Conservation (phyloP, 1,284 basidiomycete species). For the Pseudozyma sp. region DNA sequence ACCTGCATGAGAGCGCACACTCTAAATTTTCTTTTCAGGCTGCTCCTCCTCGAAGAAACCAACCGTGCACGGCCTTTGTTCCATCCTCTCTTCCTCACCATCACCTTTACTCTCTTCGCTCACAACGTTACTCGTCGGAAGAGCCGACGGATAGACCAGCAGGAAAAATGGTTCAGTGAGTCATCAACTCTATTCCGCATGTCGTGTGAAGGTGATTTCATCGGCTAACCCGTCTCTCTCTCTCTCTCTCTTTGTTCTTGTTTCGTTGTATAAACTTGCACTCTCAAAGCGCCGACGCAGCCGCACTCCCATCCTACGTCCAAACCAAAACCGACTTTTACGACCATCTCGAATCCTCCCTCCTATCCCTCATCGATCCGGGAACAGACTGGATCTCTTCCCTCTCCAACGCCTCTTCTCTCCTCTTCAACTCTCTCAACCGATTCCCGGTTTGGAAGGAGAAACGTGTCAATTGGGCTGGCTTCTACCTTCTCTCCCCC, state of each 20-base stretch:
- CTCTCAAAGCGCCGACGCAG: conserved; percentile 71
- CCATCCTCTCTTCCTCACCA: not conserved
- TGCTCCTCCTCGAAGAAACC: not conserved
- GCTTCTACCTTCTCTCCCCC: conserved; percentile 70
- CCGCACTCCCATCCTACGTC: conserved; percentile 78
- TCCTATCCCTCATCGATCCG: conserved; percentile 61
- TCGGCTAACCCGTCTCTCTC: not conserved
- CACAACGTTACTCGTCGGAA: not conserved
- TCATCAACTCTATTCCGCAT: not conserved
- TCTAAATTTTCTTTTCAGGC: not conserved
- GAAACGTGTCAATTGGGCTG: conserved; percentile 68
- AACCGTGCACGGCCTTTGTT: not conserved
- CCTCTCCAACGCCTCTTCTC: conserved; percentile 63
- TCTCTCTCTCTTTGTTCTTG: not conserved
- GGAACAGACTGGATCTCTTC: conserved; percentile 64
- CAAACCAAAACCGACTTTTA: conserved; percentile 67
- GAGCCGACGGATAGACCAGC: not conserved
- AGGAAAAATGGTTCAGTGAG: conserved; percentile 28
- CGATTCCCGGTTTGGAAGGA: conserved; percentile 52
- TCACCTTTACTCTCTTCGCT: not conserved
- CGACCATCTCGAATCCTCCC: conserved; percentile 64
- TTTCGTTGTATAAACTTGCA: no score
- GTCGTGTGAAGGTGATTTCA: not conserved
- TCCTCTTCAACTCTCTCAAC: conserved; percentile 65
- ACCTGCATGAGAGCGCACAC: not conserved